Conservation (phyloP, 1,139 yeast species). For the Taphrina betulina region DNA sequence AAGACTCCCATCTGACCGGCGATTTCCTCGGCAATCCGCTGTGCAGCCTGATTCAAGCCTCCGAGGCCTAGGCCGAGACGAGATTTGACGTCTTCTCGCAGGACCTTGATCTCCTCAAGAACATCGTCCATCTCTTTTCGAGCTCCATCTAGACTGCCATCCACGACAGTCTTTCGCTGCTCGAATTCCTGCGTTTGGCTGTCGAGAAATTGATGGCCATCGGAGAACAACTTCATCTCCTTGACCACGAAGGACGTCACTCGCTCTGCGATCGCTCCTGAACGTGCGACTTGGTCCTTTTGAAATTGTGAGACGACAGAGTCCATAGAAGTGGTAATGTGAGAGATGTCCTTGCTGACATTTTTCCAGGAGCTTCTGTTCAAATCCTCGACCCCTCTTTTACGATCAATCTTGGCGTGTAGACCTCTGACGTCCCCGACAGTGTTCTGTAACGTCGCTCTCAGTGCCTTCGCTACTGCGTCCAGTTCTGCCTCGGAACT, state of each 20-base stretch:
- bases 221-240: conserved; percentile 37
- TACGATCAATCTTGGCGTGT: conserved; percentile 40
- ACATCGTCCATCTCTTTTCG: conserved; percentile 37
- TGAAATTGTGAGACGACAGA: conserved; percentile 29
- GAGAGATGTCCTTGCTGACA: conserved; percentile 34
- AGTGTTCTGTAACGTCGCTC: conserved; percentile 41
- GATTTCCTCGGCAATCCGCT: conserved; percentile 38
- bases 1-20: conserved; percentile 37
- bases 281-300: conserved; percentile 1
- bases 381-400: conserved; percentile 36
- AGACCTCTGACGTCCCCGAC: conserved; percentile 40
- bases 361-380: conserved; percentile 37
- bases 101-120: conserved; percentile 37
- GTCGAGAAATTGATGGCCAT: conserved; percentile 36
- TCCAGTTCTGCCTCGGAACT: conserved; percentile 42
- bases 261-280: conserved; percentile 16
- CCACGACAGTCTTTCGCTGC: conserved; percentile 31
- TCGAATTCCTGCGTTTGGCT: conserved; percentile 35
- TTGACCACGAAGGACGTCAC: conserved; percentile 34
- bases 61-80: conserved; percentile 38
- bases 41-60: conserved; percentile 36
- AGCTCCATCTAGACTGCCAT: conserved; percentile 35
- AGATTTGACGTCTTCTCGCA: conserved; percentile 39
- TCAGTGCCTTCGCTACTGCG: conserved; percentile 41
- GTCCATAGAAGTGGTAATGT: conserved; percentile 35